phyloP scores from a whole-genome alignment of 371 early-diverging fungal genomes.

The Coemansia sp. region DNA sequence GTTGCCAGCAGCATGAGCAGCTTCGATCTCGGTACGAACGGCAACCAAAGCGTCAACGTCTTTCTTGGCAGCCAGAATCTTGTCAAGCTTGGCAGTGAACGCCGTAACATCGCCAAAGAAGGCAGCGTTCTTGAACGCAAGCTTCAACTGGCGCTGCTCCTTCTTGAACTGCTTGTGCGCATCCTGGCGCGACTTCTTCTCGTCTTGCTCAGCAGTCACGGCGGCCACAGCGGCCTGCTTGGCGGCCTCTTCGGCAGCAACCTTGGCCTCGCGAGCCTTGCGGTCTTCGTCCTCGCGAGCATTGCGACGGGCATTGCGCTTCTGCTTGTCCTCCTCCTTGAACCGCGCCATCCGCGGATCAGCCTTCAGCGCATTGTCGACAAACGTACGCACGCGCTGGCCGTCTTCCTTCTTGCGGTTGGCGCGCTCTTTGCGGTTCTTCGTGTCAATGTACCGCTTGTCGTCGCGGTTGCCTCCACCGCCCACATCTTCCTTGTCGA shows the following conservation, averaged over 20 bases:
- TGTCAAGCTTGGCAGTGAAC: slow-evolving; percentile 67
- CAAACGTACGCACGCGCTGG: slow-evolving; percentile 80
- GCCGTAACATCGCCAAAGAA: slow-evolving; percentile 69
- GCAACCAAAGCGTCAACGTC: slow-evolving; percentile 53
- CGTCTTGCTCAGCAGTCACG: slow-evolving; percentile 64
- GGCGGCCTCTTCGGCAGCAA: slow-evolving; percentile 45
- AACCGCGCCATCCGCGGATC: slow-evolving; percentile 91
- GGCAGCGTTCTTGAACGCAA: slow-evolving; percentile 75
- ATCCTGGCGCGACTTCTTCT: slow-evolving; percentile 65
- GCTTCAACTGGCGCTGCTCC: slow-evolving; percentile 87
- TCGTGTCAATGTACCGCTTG: slow-evolving; percentile 90
- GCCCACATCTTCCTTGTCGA: slow-evolving; percentile 94
- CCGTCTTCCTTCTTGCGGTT: slow-evolving; percentile 92
- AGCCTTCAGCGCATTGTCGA: slow-evolving; percentile 75
- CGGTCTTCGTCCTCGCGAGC: slow-evolving; percentile 78
- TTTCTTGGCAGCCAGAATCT: slow-evolving; percentile 68
- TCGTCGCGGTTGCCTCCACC: slow-evolving; percentile 91
- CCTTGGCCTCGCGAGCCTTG: slow-evolving; percentile 61
- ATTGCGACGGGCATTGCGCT: slow-evolving; percentile 85
- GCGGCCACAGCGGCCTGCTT: slow-evolving; percentile 59
- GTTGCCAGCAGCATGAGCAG: slow-evolving; percentile 50
- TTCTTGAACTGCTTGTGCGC: slow-evolving; percentile 81
- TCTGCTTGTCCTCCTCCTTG: slow-evolving; percentile 86
- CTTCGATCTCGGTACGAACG: slow-evolving; percentile 41
- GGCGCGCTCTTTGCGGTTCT: slow-evolving; percentile 92